These are phyloP conservation scores for Agapanthus africanus DNA, from an alignment of 106 monocot genomes.

Conservation along the genomic window DNA sequence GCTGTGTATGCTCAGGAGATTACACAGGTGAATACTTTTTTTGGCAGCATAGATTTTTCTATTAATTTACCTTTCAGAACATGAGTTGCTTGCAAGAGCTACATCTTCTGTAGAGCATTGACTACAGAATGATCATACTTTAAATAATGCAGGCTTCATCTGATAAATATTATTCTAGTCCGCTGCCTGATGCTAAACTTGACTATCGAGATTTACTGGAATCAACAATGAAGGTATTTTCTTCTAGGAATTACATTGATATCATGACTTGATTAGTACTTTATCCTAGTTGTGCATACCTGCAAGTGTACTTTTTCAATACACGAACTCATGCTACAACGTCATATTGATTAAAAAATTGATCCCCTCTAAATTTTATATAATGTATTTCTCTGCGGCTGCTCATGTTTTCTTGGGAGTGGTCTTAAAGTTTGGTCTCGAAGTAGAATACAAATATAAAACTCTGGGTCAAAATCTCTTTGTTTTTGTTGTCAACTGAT, in stretches of 20 bases:
- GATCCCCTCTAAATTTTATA: background rate
- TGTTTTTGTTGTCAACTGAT: too few relatives aligned
- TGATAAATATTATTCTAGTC: constrained; percentile 30
- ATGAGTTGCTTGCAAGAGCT: background rate
- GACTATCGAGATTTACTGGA: constrained; percentile 57
- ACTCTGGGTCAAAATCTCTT: too few relatives aligned
- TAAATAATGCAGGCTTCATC: constrained; percentile 40
- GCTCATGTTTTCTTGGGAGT: too few relatives aligned
- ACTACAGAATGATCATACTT: constrained; percentile 17
- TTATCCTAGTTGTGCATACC: background rate
- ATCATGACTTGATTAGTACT: background rate
- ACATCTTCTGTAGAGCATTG: too few relatives aligned
- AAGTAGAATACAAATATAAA: too few relatives aligned
- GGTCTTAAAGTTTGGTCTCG: too few relatives aligned
- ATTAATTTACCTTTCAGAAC: background rate
- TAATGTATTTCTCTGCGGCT: background rate
- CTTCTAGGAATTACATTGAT: too few relatives aligned
- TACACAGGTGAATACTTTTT: too few relatives aligned
- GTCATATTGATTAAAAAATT: background rate
- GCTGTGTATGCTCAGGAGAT: constrained; percentile 59
- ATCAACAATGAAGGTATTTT: constrained; percentile 64
- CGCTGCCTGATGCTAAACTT: constrained; percentile 66
- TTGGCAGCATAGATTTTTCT: background rate
- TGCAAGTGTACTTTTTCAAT: background rate
- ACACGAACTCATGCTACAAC: too few relatives aligned